These are phyloP conservation scores for Adansonia madagascariensis DNA, from an alignment of 441 rosid species.

Conservation along the genomic window DNA sequence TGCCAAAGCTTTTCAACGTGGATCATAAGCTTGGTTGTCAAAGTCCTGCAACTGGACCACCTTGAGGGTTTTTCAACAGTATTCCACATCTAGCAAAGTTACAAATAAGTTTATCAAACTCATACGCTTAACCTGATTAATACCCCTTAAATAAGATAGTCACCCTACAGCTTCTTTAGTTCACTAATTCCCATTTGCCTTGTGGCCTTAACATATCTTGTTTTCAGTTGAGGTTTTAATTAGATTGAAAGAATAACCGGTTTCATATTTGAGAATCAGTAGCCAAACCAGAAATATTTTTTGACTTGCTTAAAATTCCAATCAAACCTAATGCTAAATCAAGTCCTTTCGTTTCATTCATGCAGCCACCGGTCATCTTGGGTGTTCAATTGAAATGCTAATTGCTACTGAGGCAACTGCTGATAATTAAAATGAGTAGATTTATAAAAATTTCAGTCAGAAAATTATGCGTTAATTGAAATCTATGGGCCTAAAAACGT, in stretches of 20 bases:
- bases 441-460: background rate
- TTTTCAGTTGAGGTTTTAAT: too few species aligned
- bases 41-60: constrained; percentile 33
- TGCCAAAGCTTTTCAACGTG: constrained; percentile 19
- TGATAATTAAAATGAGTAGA: background rate
- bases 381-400: background rate
- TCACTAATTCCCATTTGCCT: too few species aligned
- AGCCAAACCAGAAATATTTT: background rate
- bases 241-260: background rate
- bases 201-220: too few species aligned
- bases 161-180: too few species aligned
- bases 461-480: background rate
- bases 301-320: background rate
- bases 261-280: background rate
- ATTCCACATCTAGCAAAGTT: constrained; percentile 17
- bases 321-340: background rate
- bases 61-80: constrained; percentile 9
- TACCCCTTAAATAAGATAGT: background rate
- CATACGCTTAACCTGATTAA: too few species aligned
- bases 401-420: background rate
- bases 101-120: background rate
- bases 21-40: constrained; percentile 35
- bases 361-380: background rate
- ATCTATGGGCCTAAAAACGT: background rate
- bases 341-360: background rate